Evolutionary conservation across 176 grass and related monocot genomes (phyloP).

Genomic region (Alopecurus myosuroides): DNA sequence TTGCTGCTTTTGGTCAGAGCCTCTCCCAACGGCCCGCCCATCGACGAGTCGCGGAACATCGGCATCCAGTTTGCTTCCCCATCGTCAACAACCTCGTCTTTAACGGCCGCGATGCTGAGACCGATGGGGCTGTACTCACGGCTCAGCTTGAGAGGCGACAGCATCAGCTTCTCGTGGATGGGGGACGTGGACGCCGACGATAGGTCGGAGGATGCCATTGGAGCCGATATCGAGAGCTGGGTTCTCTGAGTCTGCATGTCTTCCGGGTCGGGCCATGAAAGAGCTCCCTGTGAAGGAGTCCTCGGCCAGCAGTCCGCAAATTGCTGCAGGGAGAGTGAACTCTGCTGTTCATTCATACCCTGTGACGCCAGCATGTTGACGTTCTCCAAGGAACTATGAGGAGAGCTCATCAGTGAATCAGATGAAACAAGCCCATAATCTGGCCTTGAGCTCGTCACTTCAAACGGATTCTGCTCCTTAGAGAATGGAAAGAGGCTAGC

Average conservation of each 20-base stretch:
- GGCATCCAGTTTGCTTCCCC: slow-evolving; percentile 46
- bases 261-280: slow-evolving; percentile 70
- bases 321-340: slow-evolving; percentile 57
- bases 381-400: slow-evolving; percentile 51
- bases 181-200: slow-evolving; percentile 76
- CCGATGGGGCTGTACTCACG: slow-evolving; percentile 46
- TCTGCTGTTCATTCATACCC: slow-evolving; percentile 52
- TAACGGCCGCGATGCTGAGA: slow-evolving; percentile 7
- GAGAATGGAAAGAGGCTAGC: slow-evolving; percentile 46
- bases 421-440: slow-evolving; percentile 50
- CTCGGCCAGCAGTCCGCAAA: slow-evolving; percentile 73
- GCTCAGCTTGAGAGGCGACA: slow-evolving; percentile 62
- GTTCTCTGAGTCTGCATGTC: slow-evolving; percentile 68
- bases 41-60: slow-evolving; percentile 56
- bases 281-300: slow-evolving; percentile 44
- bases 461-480: slow-evolving; percentile 72
- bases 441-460: slow-evolving; percentile 34
- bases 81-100: slow-evolving; percentile 19
- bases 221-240: slow-evolving; percentile 75
- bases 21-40: slow-evolving; percentile 82
- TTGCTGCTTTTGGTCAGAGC: slow-evolving; percentile 52
- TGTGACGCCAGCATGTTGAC: slow-evolving; percentile 36
- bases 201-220: slow-evolving; percentile 60
- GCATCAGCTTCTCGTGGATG: slow-evolving; percentile 58
- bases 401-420: slow-evolving; percentile 50